phyloP scores from a whole-genome alignment of 2,329 filamentous ascomycete species.

The Aspergillus clavatus region DNA sequence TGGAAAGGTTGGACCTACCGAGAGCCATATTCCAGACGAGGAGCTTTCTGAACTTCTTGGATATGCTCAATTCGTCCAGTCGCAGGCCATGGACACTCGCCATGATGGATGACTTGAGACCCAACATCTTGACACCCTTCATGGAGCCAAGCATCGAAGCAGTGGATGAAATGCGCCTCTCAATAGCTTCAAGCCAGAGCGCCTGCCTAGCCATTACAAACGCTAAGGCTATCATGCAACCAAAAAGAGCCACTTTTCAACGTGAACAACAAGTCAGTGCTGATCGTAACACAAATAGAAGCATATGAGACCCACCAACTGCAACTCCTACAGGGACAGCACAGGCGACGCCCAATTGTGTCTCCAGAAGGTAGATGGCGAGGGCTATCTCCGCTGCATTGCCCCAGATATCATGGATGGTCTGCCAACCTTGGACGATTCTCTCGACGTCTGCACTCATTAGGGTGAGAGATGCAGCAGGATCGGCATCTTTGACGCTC shows the following conservation, averaged over 20 bases:
- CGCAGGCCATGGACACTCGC: slow-evolving; percentile 38
- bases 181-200: slow-evolving; percentile 48
- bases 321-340: slow-evolving; percentile 43
- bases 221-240: slow-evolving; percentile 32
- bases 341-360: slow-evolving; percentile 42
- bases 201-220: slow-evolving; percentile 40
- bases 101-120: slow-evolving; percentile 41
- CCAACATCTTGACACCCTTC: slow-evolving; percentile 50
- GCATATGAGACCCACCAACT: slow-evolving; percentile 28
- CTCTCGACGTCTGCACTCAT: slow-evolving; percentile 47
- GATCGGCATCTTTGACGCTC: slow-evolving; percentile 31
- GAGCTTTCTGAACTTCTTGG: slow-evolving; percentile 39
- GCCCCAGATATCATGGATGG: slow-evolving; percentile 45
- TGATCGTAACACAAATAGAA: slow-evolving; percentile 4
- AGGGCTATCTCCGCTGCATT: slow-evolving; percentile 43
- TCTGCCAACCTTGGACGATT: slow-evolving; percentile 39
- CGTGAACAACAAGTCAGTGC: slow-evolving; percentile 1
- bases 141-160: slow-evolving; percentile 47
- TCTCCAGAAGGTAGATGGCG: slow-evolving; percentile 41
- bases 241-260: slow-evolving; percentile 30
- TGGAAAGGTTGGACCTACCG: slow-evolving; percentile 18
- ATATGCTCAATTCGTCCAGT: slow-evolving; percentile 39
- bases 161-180: slow-evolving; percentile 47
- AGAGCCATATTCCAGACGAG: slow-evolving; percentile 40
- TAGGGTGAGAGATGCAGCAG: slow-evolving; percentile 38